phyloP scores from a whole-genome alignment of 805 yeast genomes.

The Kuraishia ogatae region DNA sequence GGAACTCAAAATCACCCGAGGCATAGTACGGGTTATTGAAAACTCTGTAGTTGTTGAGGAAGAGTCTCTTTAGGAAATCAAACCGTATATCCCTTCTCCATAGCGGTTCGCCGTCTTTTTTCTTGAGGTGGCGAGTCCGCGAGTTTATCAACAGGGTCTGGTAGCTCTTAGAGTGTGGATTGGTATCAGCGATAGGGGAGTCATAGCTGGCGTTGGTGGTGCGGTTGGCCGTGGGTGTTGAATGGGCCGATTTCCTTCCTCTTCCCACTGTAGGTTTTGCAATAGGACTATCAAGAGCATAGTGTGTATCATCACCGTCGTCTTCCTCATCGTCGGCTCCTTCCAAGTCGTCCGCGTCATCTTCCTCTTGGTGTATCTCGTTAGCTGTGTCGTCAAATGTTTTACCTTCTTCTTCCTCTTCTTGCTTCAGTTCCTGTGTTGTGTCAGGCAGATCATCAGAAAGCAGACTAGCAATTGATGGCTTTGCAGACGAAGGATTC shows the following conservation, averaged over 20 bases:
- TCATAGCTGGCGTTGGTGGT: neutral
- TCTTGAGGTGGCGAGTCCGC: constrained; percentile 58
- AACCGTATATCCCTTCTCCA: constrained; percentile 85
- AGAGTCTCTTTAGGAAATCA: constrained; percentile 59
- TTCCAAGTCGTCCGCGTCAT: neutral
- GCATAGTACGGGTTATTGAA: constrained; percentile 55
- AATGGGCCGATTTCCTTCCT: neutral
- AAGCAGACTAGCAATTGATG: neutral
- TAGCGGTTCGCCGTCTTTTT: constrained; percentile 86
- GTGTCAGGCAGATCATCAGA: neutral
- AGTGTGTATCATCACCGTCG: too few species aligned
- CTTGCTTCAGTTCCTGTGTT: neutral
- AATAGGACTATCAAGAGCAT: too few species aligned
- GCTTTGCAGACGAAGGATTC: neutral
- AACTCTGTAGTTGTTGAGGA: constrained; percentile 53
- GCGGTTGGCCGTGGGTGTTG: neutral
- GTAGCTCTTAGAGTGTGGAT: constrained; percentile 11
- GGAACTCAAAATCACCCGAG: constrained; percentile 27
- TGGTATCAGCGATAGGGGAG: neutral
- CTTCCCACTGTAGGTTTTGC: neutral
- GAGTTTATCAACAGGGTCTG: constrained; percentile 20
- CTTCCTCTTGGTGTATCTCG: neutral
- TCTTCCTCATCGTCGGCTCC: neutral
- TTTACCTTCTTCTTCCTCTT: neutral
- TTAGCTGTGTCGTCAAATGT: neutral